These are phyloP conservation scores for Hansfordia pulvinata DNA, from an alignment of 2,329 filamentous ascomycete species.

Conservation along the genomic window DNA sequence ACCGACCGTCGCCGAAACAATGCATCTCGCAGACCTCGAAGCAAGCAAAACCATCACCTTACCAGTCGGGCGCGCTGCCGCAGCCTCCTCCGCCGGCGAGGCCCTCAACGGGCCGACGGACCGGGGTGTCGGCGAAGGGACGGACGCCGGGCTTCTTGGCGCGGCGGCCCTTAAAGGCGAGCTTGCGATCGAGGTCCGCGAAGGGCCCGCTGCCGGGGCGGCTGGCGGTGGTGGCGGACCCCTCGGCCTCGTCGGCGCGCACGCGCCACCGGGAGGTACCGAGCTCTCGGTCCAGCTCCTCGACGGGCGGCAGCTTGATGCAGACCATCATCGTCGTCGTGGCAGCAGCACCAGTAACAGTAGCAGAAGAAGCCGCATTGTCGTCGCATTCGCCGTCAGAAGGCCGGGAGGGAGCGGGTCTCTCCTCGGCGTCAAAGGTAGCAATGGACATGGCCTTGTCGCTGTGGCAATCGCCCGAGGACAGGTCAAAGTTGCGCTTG, in stretches of 20 bases:
- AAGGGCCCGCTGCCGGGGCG: slow-evolving; percentile 21
- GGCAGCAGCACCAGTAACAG: too few relatives aligned
- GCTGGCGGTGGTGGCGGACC: too few relatives aligned
- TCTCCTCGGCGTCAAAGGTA: slow-evolving; percentile 66
- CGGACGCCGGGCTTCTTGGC: slow-evolving; percentile 27
- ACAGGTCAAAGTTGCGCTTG: slow-evolving; percentile 78
- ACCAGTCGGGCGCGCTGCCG: slow-evolving; percentile 33
- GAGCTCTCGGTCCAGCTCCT: slow-evolving; percentile 66
- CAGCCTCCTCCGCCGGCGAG: slow-evolving; percentile 22
- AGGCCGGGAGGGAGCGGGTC: too few relatives aligned
- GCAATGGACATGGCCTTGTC: slow-evolving; percentile 68
- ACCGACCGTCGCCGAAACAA: neutral
- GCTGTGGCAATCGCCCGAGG: slow-evolving; percentile 58
- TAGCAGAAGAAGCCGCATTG: too few relatives aligned
- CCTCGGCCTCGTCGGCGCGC: slow-evolving; percentile 47
- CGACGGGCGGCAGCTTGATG: slow-evolving; percentile 64
- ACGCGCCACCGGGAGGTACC: slow-evolving; percentile 72
- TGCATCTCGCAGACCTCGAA: too few relatives aligned
- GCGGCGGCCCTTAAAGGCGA: slow-evolving; percentile 27
- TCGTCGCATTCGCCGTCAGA: slow-evolving; percentile 55
- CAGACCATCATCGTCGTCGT: too few relatives aligned
- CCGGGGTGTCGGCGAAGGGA: slow-evolving; percentile 17
- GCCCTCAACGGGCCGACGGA: slow-evolving; percentile 23
- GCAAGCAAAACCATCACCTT: too few relatives aligned
- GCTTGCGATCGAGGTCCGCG: slow-evolving; percentile 30